phyloP scores from a whole-genome alignment of 768 basidiomycete species.

The Tricholoma matsutake region DNA sequence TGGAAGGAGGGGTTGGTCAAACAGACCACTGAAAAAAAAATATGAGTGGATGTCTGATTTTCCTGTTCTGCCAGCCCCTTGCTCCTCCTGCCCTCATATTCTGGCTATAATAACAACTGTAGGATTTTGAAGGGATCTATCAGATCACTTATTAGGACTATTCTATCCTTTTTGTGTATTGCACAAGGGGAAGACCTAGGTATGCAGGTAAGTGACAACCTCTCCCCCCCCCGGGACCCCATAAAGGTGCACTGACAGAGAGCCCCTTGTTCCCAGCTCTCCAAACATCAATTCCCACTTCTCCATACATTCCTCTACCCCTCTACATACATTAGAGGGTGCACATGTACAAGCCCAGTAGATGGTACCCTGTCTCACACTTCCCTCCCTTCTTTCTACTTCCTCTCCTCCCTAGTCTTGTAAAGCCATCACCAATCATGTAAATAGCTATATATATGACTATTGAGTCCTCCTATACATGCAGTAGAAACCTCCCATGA shows the following conservation, averaged over 20 bases:
- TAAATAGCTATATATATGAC: background rate
- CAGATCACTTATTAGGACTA: too few species aligned
- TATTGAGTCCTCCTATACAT: too few species aligned
- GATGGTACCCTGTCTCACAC: background rate
- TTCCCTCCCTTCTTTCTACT: background rate
- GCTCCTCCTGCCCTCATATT: too few species aligned
- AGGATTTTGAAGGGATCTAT: too few species aligned
- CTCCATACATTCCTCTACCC: slow-evolving; percentile 5
- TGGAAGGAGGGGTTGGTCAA: too few species aligned
- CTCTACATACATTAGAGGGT: background rate
- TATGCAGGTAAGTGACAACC: background rate
- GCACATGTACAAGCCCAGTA: background rate
- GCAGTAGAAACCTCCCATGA: too few species aligned
- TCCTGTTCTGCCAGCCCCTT: too few species aligned
- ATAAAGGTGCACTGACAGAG: background rate
- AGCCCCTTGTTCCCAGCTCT: background rate
- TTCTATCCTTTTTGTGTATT: background rate
- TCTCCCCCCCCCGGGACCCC: background rate
- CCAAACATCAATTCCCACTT: background rate
- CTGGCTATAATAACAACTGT: too few species aligned
- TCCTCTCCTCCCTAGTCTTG: background rate
- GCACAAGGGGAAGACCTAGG: background rate
- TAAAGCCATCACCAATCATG: background rate
- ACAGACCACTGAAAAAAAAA: too few species aligned
- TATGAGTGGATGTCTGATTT: too few species aligned